Conservation (phyloP, 2,329 filamentous ascomycete genomes). For the Aspergillus thermomutatus region DNA sequence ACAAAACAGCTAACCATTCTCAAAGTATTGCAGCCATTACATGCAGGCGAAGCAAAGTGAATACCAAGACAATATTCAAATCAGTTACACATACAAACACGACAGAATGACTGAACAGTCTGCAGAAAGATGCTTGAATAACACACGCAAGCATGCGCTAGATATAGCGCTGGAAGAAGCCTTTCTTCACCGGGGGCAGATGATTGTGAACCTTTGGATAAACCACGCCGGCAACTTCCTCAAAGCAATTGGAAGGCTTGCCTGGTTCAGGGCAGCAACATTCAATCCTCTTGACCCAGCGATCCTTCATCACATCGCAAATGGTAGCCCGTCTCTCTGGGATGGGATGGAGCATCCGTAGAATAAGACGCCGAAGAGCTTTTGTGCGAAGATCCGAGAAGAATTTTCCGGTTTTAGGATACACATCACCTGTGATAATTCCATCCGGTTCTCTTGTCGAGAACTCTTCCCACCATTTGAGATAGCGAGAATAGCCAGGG, state of each 20-base stretch:
- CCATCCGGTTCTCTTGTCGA: conserved; percentile 54
- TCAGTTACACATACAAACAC: neutral
- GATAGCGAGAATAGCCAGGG: conserved; percentile 62
- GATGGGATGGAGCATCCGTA: conserved; percentile 80
- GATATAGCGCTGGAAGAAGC: conserved; percentile 19
- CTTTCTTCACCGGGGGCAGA: conserved; percentile 27
- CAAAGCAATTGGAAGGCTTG: neutral
- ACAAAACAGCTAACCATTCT: neutral
- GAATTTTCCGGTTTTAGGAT: conserved; percentile 63
- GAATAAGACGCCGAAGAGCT: conserved; percentile 63
- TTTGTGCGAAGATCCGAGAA: conserved; percentile 53
- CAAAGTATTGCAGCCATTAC: neutral
- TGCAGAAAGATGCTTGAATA: conserved; percentile 9
- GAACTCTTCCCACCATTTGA: conserved; percentile 67
- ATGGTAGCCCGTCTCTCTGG: conserved; percentile 69
- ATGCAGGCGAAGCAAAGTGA: neutral
- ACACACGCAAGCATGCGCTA: conserved; percentile 23
- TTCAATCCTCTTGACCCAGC: conserved; percentile 72
- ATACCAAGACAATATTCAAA: neutral
- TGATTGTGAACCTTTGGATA: conserved; percentile 26
- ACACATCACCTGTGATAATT: conserved; percentile 56
- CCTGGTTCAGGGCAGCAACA: conserved; percentile 65
- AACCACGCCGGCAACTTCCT: neutral
- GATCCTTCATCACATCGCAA: conserved; percentile 63
- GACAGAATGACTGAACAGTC: conserved; percentile 10